Evolutionary conservation across 2,329 filamentous ascomycete genomes (phyloP), one percentile per base, ranked within the genome.

Genomic region (Didymella segeticola): DNA sequence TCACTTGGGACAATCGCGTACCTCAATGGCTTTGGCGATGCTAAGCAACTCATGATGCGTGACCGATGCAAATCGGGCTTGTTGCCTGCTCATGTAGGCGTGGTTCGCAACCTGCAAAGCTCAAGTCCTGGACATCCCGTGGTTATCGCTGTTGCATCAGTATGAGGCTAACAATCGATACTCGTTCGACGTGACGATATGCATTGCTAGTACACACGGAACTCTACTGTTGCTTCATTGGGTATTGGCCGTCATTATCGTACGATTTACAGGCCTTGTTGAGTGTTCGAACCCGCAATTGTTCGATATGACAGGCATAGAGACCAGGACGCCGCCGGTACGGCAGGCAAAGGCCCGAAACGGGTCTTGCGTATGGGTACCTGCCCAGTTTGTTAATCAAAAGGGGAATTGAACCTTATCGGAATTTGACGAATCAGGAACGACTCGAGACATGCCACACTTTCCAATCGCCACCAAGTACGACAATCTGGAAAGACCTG

Each of bases 261-360:
- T 54, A 54, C 51, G 51, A 54, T 49, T 14, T 37, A 25, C 39
- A 36, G 22, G 39, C 46, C 51, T 34, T 49, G 39, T 45, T 54
- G 45, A 47, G 51, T 27, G 17, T 29, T n/a, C 25, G 39, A 48
- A 26, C 45, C 45, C 51, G 45, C 39, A 39, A 43, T 54, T 46
- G 27, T 49, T 29, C 17, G 20, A 37, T 27, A 34, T 54, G 51
- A 49, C 49, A 41, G 45, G 51, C 45, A 39, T 41, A 30, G 17
- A 19, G 27, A 49, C 39, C 33, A 49, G 46, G 51, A 43, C 41
- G 39, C 30, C 46, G 39, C 49, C 41, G 39, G 39, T 30, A 37
- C 45, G 46, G 46, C 39, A 37, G 42, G 39, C 33, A 54, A 49
- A 49, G 51, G 51, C 34, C 51, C 51, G 51, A 54, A 46, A 45